Base-by-base conservation (phyloP, 2,329 filamentous ascomycete species). In the Beauveria brongniartii region DNA sequence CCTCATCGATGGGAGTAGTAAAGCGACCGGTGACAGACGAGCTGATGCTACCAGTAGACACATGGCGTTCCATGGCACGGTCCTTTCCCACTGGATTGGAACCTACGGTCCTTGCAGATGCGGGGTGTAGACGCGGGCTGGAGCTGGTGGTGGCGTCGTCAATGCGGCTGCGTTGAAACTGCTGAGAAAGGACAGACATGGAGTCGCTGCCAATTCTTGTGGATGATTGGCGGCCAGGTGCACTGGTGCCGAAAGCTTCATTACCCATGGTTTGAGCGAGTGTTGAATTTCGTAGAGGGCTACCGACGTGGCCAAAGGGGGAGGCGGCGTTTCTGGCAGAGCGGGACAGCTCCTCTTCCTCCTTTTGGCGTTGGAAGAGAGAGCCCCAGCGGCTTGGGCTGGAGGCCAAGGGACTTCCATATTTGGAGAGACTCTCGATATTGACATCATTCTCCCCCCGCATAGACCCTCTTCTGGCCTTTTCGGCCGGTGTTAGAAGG, bases 301-400 rank as follows among this genome's bases (percentile, higher is more conserved):
- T 87, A 22, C 85, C 85, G 41, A 88, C 85, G 65, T 88, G 85
- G 8, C 85, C 85, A 68, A 87, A 87, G 3, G 78, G 82, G n/a
- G 83, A 86, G 5, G 71, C 70, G 61, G 72, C 68, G 65, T 69
- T 68, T 53, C 74, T 69, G 4, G 72, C 71, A 10, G 73, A 72
- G 37, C 72, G 70, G 44, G 74, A 67, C 24, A 71, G 72, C 55
- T 80, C 79, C 53, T 86, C 83, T 53, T 86, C 83, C 57, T 84
- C 81, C 69, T 80, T 80, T 63, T 84, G 82, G 43, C 82, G 79
- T 66, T 84, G 81, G 71, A 85, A 86, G 22, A 84, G 71, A 7
- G 83, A 77, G 3, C 82, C 82, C 83, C 83, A 88, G 54, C 82
- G 80, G 66, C 81, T 86, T 46, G 82, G 83, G 65, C 82, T 86